Percentiles rank a stretch among this genome's conserved stretches.
Conservation (phyloP, 768 basidiomycete genomes). For the Naganishia randhawae region DNA sequence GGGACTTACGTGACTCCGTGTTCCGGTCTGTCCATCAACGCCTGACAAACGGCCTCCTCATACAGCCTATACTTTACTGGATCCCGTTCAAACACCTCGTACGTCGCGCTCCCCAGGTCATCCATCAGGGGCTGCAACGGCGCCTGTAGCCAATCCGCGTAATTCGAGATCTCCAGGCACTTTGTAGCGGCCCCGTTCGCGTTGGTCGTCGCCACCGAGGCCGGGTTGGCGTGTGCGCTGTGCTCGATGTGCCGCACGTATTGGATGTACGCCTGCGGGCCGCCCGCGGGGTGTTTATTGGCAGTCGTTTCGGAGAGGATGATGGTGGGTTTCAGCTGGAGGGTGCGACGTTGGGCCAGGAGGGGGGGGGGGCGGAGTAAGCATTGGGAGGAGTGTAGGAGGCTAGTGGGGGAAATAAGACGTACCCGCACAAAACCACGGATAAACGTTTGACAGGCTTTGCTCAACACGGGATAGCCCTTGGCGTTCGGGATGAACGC, state of each 20-base stretch:
- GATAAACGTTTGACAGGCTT: slow-evolving; percentile 85
- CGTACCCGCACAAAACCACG: slow-evolving; percentile 60
- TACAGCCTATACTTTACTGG: slow-evolving; percentile 94
- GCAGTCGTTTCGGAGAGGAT: slow-evolving; percentile 69
- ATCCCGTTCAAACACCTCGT: slow-evolving; percentile 96
- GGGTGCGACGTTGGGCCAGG: too few species aligned
- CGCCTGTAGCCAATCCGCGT: slow-evolving; percentile 91
- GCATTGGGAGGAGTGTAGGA: too few species aligned
- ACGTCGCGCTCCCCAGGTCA: slow-evolving; percentile 88
- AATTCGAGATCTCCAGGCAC: slow-evolving; percentile 50
- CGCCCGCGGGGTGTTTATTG: slow-evolving; percentile 71
- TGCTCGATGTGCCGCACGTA: slow-evolving; percentile 57
- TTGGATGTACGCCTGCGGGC: slow-evolving; percentile 80
- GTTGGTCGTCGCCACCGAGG: slow-evolving; percentile 19
- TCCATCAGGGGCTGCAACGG: slow-evolving; percentile 97
- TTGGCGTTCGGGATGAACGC: slow-evolving; percentile 93
- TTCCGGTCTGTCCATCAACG: slow-evolving; percentile 67
- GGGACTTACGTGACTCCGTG: slow-evolving; percentile 63
- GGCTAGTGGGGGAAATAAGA: not conserved
- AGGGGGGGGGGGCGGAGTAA: too few species aligned
- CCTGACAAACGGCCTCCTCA: slow-evolving; percentile 84
- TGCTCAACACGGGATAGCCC: slow-evolving; percentile 93
- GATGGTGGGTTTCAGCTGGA: slow-evolving; percentile 81
- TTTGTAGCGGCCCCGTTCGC: slow-evolving; percentile 14
- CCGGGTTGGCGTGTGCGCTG: slow-evolving; percentile 28